Base-by-base conservation (phyloP, 176 grass and related monocot species). In the Stipa capillata region DNA sequence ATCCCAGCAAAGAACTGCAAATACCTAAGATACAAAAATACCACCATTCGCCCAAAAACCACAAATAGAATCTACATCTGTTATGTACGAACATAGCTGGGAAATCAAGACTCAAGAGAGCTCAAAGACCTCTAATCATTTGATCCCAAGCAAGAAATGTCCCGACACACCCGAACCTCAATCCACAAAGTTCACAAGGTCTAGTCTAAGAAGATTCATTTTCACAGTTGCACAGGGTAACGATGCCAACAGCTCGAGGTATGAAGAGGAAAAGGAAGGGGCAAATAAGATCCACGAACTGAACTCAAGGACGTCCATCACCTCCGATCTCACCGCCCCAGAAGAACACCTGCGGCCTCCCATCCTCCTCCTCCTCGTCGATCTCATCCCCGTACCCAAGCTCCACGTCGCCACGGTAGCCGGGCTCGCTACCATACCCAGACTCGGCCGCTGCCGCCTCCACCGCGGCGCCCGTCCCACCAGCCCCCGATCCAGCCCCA, bases 401-500 rank as follows among this genome's bases (percentile, higher is more conserved):
- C 72, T 94, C 92, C n/a, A 90, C 92, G 45, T 94, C 92, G 20
- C 92, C 92, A 49, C 92, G 44, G 76, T 94, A 94, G 10, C 92
- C 92, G 23, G 92, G 88, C 23, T 94, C 92, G 65, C 92, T 94
- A 45, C 92, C 92, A 7, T 94, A 94, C 15, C 92, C 92, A 11
- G 92, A 94, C 66, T 94, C 92, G 10, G 85, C 76, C 32, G 62
- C 74, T 9, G 71, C 81, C 8, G 82, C 78, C 77, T 86, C 82
- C 44, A 66, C 86, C 8, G 64, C 85, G 7, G 73, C 34, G 29
- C 65, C 73, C 17, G 12, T 25, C 14, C 34, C 77, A 23, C 65
- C 85, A 27, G 51, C 57, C 63, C 75, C 89, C 2, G 57, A 77
- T 36, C 78, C 76, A 27, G 27, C 37, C 70, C 36, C 76, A 18